These are phyloP conservation scores for Neonectria punicea DNA, from an alignment of 2,329 filamentous ascomycete genomes.

Conservation along the genomic window DNA sequence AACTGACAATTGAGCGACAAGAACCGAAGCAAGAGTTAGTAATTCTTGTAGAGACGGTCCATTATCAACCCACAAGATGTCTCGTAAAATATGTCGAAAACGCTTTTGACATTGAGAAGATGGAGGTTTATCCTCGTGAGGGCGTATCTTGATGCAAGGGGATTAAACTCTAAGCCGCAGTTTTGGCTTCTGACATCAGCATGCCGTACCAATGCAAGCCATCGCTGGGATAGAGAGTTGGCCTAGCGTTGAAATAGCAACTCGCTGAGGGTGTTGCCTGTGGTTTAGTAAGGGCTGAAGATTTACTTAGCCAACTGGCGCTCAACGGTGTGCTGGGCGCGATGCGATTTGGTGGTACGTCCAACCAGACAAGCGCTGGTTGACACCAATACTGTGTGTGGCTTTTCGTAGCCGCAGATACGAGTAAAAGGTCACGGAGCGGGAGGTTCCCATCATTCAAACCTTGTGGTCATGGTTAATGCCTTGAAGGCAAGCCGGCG, in stretches of 20 bases:
- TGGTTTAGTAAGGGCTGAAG: neutral
- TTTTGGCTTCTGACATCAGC: neutral
- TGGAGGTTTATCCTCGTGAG: neutral
- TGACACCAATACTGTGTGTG: neutral
- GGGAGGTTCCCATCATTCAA: neutral
- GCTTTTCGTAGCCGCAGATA: neutral
- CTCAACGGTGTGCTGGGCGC: neutral
- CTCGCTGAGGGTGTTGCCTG: neutral
- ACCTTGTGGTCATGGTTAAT: neutral
- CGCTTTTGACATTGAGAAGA: neutral
- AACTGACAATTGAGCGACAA: neutral
- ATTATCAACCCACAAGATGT: no score
- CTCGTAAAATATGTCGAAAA: neutral
- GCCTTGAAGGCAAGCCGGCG: neutral
- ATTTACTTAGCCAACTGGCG: no score
- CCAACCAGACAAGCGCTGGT: neutral
- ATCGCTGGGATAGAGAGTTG: neutral
- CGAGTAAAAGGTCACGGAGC: neutral
- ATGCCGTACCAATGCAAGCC: neutral
- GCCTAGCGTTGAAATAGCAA: neutral
- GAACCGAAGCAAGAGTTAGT: neutral
- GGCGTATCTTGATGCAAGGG: neutral
- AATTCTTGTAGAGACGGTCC: neutral
- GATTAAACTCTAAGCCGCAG: neutral
- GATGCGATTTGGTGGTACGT: neutral